These are phyloP conservation scores for Barbarea vulgaris DNA, from an alignment of 345 rosid genomes.

Conservation along the genomic window DNA sequence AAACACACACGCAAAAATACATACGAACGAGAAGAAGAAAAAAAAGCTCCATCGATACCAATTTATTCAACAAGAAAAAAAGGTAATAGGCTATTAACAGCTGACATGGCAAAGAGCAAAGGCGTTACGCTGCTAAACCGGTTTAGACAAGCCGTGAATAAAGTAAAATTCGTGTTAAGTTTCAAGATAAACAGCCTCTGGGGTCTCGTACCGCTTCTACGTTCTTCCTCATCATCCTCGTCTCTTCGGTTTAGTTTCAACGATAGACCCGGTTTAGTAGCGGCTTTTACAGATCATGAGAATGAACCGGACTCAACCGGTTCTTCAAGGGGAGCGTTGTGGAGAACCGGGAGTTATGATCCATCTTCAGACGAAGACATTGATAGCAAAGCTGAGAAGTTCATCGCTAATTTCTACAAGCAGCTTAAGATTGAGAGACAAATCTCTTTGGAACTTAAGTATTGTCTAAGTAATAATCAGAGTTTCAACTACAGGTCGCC, in stretches of 20 bases:
- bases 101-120: slow-evolving; percentile 40
- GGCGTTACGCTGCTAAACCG: slow-evolving; percentile 52
- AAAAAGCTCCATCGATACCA: not conserved
- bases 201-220: slow-evolving; percentile 54
- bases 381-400: slow-evolving; percentile 69
- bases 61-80: not conserved
- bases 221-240: slow-evolving; percentile 41
- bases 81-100: not conserved
- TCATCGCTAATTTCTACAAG: slow-evolving; percentile 71
- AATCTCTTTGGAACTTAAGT: slow-evolving; percentile 67
- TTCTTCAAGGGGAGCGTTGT: slow-evolving; percentile 40
- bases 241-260: slow-evolving; percentile 57
- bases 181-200: slow-evolving; percentile 50
- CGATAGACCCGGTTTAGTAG: slow-evolving; percentile 61
- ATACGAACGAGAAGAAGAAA: not conserved
- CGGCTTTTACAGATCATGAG: slow-evolving; percentile 27
- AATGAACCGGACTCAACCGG: slow-evolving; percentile 22
- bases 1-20: not conserved
- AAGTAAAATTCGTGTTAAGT: slow-evolving; percentile 58
- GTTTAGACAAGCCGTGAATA: slow-evolving; percentile 67
- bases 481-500: slow-evolving; percentile 49
- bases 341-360: slow-evolving; percentile 56
- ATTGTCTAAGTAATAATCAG: slow-evolving; percentile 46
- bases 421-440: slow-evolving; percentile 87
- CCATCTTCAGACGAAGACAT: slow-evolving; percentile 64